phyloP scores from a whole-genome alignment of 176 grass and related monocot genomes.

The Neostapfia colusana region DNA sequence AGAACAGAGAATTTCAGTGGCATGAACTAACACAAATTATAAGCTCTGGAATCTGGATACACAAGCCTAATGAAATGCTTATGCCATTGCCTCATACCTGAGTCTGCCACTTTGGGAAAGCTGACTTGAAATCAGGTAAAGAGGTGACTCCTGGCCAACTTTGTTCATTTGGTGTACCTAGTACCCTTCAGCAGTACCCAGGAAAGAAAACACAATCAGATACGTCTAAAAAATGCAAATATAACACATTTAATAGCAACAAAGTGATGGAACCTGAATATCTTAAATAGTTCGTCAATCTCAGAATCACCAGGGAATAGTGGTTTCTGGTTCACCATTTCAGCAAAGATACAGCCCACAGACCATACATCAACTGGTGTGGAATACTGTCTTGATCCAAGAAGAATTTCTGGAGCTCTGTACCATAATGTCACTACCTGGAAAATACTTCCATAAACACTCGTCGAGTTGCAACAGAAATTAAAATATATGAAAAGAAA shows the following conservation, averaged over 20 bases:
- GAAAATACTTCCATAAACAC: constrained; percentile 44
- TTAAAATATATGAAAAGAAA: constrained; percentile 8
- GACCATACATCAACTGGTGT: constrained; percentile 97
- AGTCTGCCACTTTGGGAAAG: constrained; percentile 83
- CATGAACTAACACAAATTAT: not conserved
- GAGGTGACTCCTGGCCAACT: constrained; percentile 84
- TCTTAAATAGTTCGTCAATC: constrained; percentile 92
- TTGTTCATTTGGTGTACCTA: constrained; percentile 92
- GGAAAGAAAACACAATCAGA: constrained; percentile 30
- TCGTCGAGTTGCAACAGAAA: constrained; percentile 20
- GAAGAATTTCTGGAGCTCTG: constrained; percentile 90
- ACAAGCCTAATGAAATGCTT: constrained; percentile 10
- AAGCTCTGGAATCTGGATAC: not conserved
- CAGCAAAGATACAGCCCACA: constrained; percentile 93
- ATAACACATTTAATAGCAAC: constrained; percentile 16
- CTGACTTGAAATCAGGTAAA: constrained; percentile 83
- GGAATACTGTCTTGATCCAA: constrained; percentile 83
- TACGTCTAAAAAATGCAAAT: constrained; percentile 9
- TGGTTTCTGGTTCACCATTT: constrained; percentile 94
- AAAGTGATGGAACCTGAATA: constrained; percentile 67
- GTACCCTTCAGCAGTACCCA: constrained; percentile 49
- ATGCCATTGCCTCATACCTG: constrained; percentile 49
- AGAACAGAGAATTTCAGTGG: constrained; percentile 24
- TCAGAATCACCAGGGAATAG: constrained; percentile 93
- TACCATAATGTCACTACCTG: constrained; percentile 98